phyloP scores from a whole-genome alignment of 139 green algal species.

The Tetradesmus obliquus region DNA sequence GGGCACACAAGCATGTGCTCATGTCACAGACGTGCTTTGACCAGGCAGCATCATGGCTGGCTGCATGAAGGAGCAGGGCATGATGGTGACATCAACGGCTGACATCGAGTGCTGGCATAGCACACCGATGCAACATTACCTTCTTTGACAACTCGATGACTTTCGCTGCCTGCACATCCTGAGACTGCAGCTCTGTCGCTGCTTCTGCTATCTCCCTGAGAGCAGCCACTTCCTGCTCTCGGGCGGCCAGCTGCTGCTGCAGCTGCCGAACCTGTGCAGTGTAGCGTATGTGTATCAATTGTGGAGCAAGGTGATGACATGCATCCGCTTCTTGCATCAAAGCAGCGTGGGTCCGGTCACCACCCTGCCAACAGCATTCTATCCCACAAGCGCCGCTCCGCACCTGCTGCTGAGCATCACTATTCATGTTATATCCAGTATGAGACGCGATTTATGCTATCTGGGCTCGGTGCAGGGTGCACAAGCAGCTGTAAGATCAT shows the following conservation, averaged over 20 bases:
- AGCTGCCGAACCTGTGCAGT: conserved; percentile 4
- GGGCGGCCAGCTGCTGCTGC: conserved; percentile 40
- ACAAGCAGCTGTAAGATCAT: not conserved
- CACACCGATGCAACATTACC: conserved; percentile 3
- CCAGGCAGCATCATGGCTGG: not conserved
- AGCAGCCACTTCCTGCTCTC: conserved; percentile 44
- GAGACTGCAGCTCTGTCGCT: conserved; percentile 48
- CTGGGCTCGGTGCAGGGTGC: not conserved
- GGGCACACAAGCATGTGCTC: not conserved
- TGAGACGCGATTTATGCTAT: not conserved
- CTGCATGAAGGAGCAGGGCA: not conserved
- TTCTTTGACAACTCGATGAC: conserved; percentile 75
- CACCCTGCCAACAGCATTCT: not conserved
- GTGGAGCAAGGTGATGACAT: no score
- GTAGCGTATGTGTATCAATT: not conserved
- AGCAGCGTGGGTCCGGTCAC: no score
- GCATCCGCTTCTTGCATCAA: not conserved
- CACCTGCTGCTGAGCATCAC: not conserved
- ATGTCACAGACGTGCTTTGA: not conserved
- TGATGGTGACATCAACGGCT: not conserved
- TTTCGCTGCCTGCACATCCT: conserved; percentile 66
- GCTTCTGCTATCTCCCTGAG: conserved; percentile 56
- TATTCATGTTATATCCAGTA: not conserved
- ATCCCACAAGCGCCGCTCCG: not conserved
- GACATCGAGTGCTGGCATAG: not conserved